These are phyloP conservation scores for Camelina hispida DNA, from an alignment of 345 rosid species.

Conservation along the genomic window DNA sequence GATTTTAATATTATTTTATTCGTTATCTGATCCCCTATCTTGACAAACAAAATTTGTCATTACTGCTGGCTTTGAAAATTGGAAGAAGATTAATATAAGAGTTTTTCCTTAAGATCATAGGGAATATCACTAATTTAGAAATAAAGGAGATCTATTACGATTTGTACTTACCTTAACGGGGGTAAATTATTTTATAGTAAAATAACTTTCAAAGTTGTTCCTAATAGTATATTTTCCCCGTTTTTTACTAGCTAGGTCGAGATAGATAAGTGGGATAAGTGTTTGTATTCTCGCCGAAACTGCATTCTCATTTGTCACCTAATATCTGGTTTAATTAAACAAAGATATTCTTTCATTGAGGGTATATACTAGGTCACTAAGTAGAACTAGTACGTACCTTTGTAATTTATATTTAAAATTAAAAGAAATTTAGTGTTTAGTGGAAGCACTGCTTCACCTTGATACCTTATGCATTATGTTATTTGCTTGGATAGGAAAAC, in stretches of 20 bases:
- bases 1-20: constrained; percentile 12
- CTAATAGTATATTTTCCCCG: constrained; percentile 29
- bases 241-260: constrained; percentile 15
- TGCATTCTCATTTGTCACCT: constrained; percentile 13
- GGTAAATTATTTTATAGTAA: constrained; percentile 26
- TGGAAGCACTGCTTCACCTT: constrained; percentile 14
- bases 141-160: constrained; percentile 29
- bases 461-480: neutral
- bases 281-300: constrained; percentile 11
- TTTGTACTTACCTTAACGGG: constrained; percentile 32
- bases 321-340: constrained; percentile 9
- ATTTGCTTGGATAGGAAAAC: constrained; percentile 11
- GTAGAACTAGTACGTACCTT: neutral
- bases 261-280: constrained; percentile 29
- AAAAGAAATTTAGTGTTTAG: neutral
- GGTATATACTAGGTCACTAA: constrained; percentile 2
- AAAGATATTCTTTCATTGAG: neutral
- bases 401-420: neutral
- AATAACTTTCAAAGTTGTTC: constrained; percentile 13
- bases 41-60: constrained; percentile 32
- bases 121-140: constrained; percentile 32
- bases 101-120: constrained; percentile 18
- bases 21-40: constrained; percentile 23
- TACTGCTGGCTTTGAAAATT: constrained; percentile 32
- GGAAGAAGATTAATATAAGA: constrained; percentile 26